A percentile compares a stretch with the other conserved stretches of the same genome.
phyloP scores from a whole-genome alignment of 768 basidiomycete genomes.

The Mycena pura region DNA sequence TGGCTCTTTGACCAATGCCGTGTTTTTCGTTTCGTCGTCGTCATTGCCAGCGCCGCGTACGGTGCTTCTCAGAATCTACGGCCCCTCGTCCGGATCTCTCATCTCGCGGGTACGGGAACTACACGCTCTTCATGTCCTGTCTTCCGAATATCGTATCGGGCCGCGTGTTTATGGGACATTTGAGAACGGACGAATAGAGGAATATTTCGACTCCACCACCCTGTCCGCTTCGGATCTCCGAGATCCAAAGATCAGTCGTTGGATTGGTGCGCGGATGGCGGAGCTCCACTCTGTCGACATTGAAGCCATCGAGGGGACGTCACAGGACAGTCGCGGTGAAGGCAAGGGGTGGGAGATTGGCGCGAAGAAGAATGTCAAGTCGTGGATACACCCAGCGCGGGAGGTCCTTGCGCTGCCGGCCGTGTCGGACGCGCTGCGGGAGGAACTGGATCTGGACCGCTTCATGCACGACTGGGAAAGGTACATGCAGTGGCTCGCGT shows the following conservation, averaged over 20 bases:
- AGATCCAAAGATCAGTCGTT: constrained; percentile 74
- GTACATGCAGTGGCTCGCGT: constrained; percentile 75
- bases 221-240: constrained; percentile 81
- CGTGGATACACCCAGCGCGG: constrained; percentile 76
- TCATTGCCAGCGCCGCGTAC: constrained; percentile 58
- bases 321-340: constrained; percentile 44
- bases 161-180: constrained; percentile 95
- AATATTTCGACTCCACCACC: constrained; percentile 91
- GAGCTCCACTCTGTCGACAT: constrained; percentile 95
- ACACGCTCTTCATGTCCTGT: constrained; percentile 87
- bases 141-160: constrained; percentile 86
- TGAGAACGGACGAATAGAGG: constrained; percentile 92
- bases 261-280: constrained; percentile 94
- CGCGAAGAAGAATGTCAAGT: constrained; percentile 68
- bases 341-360: constrained; percentile 62
- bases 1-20: constrained; percentile 93
- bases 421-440: constrained; percentile 51
- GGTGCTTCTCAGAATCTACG: constrained; percentile 90
- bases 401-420: constrained; percentile 73
- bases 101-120: constrained; percentile 91
- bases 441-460: constrained; percentile 65
- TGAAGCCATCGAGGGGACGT: constrained; percentile 60
- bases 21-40: constrained; percentile 91
- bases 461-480: constrained; percentile 70
- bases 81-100: constrained; percentile 82